Conservation (phyloP, 345 rosid genomes). For the Ailanthus altissimus region DNA sequence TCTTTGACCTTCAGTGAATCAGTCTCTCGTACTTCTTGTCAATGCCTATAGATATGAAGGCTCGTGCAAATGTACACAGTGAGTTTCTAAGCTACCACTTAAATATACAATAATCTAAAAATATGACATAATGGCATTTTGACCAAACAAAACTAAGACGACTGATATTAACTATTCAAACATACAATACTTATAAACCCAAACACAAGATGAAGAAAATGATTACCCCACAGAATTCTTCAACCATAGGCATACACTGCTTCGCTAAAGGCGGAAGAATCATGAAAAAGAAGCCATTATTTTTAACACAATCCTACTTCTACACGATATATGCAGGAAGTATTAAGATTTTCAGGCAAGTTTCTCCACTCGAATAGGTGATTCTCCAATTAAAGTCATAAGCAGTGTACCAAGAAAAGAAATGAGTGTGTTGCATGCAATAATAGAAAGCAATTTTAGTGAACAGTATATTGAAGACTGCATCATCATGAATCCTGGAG, state of each 20-base stretch:
- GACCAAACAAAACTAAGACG: slow-evolving; percentile 10
- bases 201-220: slow-evolving; percentile 6
- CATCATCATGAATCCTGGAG: no score
- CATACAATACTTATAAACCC: slow-evolving; percentile 14
- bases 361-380: slow-evolving; percentile 15
- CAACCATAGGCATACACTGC: slow-evolving; percentile 24
- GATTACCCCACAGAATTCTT: slow-evolving; percentile 22
- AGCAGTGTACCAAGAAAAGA: slow-evolving; percentile 35
- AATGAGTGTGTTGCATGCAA: slow-evolving; percentile 8
- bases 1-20: background rate
- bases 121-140: background rate
- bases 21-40: background rate
- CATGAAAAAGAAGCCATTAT: slow-evolving; percentile 20
- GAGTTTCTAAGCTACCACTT: background rate
- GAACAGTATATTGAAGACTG: no score
- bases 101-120: slow-evolving; percentile 2
- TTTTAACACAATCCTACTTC: slow-evolving; percentile 23
- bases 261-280: slow-evolving; percentile 15
- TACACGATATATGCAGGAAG: slow-evolving; percentile 33
- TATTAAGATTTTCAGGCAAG: slow-evolving; percentile 14
- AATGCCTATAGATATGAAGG: background rate
- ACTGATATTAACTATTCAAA: slow-evolving; percentile 17
- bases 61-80: background rate
- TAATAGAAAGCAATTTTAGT: no score
- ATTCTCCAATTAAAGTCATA: slow-evolving; percentile 24